These are phyloP conservation scores for Orbilia brochopaga DNA, from an alignment of 2,329 filamentous ascomycete species.

Conservation along the genomic window DNA sequence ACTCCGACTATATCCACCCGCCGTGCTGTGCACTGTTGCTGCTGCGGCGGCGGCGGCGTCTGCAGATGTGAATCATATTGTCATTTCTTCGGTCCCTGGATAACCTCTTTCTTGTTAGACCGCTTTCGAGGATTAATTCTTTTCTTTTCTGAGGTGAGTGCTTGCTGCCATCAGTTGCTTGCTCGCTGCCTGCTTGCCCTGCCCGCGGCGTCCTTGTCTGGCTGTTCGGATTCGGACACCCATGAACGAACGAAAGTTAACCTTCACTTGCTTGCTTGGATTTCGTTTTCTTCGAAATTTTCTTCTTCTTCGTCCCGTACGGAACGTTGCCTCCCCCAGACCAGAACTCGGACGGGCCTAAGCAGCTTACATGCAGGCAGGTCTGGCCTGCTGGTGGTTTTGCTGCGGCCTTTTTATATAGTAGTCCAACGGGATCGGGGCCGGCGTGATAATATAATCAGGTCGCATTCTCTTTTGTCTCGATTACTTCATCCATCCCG, in stretches of 20 bases:
- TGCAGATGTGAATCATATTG: slow-evolving; percentile 51
- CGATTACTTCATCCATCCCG: not conserved
- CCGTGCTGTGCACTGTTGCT: slow-evolving; percentile 23
- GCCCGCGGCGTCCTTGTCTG: no score
- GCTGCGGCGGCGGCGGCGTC: slow-evolving; percentile 9
- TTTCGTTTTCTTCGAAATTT: slow-evolving; percentile 28
- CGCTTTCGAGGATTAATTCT: no score
- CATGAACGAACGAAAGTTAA: not conserved
- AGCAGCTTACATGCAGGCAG: not conserved
- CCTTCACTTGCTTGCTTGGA: no score
- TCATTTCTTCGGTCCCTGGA: slow-evolving; percentile 18
- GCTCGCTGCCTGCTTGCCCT: not conserved
- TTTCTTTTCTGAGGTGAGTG: slow-evolving; percentile 18
- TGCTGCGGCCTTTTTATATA: slow-evolving; percentile 8
- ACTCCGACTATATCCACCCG: slow-evolving; percentile 49
- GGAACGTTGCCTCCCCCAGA: slow-evolving; percentile 7
- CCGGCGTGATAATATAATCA: slow-evolving; percentile 9
- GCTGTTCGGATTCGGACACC: slow-evolving; percentile 8
- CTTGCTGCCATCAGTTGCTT: no score
- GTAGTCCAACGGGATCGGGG: slow-evolving; percentile 3
- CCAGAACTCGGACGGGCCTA: slow-evolving; percentile 9
- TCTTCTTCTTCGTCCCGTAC: slow-evolving; percentile 21
- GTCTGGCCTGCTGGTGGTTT: not conserved
- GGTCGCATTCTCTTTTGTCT: slow-evolving; percentile 3
- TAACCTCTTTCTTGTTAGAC: slow-evolving; percentile 8